Conservation (phyloP, 2,329 filamentous ascomycete genomes). For the Fusarium tuaranense region DNA sequence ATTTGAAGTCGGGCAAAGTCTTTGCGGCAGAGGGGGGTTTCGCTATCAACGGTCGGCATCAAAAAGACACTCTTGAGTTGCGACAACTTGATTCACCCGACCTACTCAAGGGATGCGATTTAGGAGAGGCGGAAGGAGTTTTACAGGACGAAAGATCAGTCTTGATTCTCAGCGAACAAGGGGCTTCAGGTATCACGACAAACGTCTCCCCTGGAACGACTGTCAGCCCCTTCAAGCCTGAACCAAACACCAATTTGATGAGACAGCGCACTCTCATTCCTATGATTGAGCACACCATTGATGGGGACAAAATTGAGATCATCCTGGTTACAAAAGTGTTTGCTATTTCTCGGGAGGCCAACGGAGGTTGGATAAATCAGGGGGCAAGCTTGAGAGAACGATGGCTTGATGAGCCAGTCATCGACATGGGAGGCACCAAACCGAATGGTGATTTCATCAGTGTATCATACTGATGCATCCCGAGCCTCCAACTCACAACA, state of each 20-base stretch:
- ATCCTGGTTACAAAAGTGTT: neutral
- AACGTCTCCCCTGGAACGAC: neutral
- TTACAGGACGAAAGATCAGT: neutral
- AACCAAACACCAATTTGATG: conserved; percentile 33
- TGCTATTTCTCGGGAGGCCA: neutral
- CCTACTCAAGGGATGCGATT: neutral
- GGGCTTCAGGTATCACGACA: neutral
- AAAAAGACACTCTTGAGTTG: neutral
- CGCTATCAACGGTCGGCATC: neutral
- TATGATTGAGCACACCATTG: neutral
- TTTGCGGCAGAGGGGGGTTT: neutral
- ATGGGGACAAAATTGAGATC: neutral
- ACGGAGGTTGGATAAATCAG: neutral
- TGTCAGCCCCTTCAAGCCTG: conserved; percentile 8
- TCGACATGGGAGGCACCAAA: neutral
- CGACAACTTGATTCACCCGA: neutral
- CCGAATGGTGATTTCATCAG: neutral
- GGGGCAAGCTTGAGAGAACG: neutral
- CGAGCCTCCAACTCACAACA: neutral
- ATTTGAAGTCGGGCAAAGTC: neutral
- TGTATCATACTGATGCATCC: neutral
- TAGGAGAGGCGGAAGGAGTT: neutral
- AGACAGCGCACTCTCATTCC: conserved; percentile 22
- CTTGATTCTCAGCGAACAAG: neutral
- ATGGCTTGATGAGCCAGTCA: neutral